Conservation (phyloP, 1,139 yeast species). For the Protomyces macrosporus region DNA sequence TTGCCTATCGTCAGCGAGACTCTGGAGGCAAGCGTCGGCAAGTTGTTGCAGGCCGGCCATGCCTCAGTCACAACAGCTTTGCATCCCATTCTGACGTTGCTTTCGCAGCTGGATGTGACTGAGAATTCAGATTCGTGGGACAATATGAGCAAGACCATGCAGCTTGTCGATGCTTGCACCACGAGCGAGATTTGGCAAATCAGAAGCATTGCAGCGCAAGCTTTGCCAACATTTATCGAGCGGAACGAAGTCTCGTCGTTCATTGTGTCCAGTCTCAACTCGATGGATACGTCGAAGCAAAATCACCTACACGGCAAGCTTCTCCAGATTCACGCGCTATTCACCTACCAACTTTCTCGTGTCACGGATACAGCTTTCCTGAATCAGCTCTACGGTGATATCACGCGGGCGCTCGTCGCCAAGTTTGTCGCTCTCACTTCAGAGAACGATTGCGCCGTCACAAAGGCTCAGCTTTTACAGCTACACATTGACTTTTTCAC, state of each 20-base stretch:
- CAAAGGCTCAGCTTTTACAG: constrained; percentile 9
- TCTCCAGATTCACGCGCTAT: constrained; percentile 17
- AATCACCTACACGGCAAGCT: constrained; percentile 28
- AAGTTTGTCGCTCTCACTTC: constrained; percentile 8
- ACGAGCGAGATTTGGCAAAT: constrained; percentile 60
- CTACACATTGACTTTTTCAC: constrained; percentile 4
- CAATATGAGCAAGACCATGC: constrained; percentile 47
- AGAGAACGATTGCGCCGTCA: constrained; percentile 11
- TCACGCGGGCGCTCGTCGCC: constrained; percentile 9
- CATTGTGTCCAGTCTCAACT: constrained; percentile 16
- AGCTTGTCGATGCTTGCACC: constrained; percentile 47
- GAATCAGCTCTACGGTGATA: constrained; percentile 6
- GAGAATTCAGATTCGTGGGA: constrained; percentile 47
- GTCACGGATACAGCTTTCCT: constrained; percentile 1
- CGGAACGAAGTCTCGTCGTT: constrained; percentile 7
- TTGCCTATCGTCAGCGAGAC: constrained; percentile 47
- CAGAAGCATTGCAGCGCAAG: constrained; percentile 76
- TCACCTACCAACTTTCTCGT: constrained; percentile 12
- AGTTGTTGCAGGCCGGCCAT: not conserved
- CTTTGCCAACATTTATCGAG: constrained; percentile 51
- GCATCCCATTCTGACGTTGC: constrained; percentile 67
- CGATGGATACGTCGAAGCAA: constrained; percentile 7
- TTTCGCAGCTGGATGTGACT: constrained; percentile 61
- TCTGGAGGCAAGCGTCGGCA: constrained; percentile 43
- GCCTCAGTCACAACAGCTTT: constrained; percentile 35